phyloP scores from a whole-genome alignment of 768 basidiomycete genomes.

The Ramaria sp. region DNA sequence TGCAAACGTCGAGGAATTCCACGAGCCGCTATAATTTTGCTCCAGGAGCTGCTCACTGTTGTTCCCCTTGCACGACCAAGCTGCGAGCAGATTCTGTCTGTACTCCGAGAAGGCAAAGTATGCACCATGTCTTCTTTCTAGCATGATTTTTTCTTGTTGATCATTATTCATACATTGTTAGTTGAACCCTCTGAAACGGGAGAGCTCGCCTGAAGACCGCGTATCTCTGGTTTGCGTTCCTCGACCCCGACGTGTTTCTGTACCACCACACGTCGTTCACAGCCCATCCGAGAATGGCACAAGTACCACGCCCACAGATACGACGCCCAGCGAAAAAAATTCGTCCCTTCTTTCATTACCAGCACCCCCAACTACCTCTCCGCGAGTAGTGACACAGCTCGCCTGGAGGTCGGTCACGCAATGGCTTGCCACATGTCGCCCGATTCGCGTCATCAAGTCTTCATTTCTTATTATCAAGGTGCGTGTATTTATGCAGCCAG shows the following conservation, averaged over 20 bases:
- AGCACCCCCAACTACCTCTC: neutral
- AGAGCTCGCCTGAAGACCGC: conserved; percentile 4
- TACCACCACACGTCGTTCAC: neutral
- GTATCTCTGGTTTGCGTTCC: neutral
- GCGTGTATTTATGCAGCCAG: conserved; percentile 10
- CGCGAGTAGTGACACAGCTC: neutral
- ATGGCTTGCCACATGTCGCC: neutral
- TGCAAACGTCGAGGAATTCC: conserved; percentile 71
- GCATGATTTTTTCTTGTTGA: neutral
- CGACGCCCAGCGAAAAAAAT: neutral
- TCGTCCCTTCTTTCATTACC: conserved; percentile 1
- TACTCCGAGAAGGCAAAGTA: conserved; percentile 64
- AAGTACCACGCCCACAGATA: neutral
- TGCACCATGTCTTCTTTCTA: conserved; percentile 17
- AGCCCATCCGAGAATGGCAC: neutral
- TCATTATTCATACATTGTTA: neutral
- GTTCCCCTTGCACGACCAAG: conserved; percentile 52
- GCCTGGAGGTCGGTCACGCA: neutral
- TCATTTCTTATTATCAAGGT: conserved; percentile 10
- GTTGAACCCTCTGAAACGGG: conserved; percentile 3
- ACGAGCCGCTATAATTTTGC: conserved; percentile 52
- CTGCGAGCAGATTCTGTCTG: conserved; percentile 58
- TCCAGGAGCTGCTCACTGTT: conserved; percentile 62
- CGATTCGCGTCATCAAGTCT: conserved; percentile 9
- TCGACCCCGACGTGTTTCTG: neutral